Evolutionary conservation across 306 rosid genomes (phyloP), one percentile per base, ranked within the genome.

Genomic region (Medicago arabica): DNA sequence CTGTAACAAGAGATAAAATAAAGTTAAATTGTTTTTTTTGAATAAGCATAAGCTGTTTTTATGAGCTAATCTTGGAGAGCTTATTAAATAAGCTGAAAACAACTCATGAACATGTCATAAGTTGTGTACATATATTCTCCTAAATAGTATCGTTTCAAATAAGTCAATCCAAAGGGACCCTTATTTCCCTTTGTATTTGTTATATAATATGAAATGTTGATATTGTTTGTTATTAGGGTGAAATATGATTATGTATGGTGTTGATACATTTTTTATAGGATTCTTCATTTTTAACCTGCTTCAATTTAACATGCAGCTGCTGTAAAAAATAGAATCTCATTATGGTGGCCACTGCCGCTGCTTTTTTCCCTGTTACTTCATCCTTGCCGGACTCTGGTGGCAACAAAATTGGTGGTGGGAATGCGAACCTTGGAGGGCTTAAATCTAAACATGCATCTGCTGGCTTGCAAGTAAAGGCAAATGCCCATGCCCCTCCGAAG

Each of bases 331-430:
- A 68, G 55, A 71, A 71, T 59, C 70, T 89, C 89, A 90, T 71
- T 83, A 96, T 96, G 99, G 99, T 92, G 83, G 94, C 98, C 4
- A 83, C 98, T 60, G 92, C 97, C 60, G 96, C 97, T 81, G 73
- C 98, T 0, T 79, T 96, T 80, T 83, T 92, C 60, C 98, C 98
- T 5, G 88, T 83, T 60, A 65, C 89, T 80, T 82, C 96, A 19
- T 77, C 96, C 28, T 69, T 85, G 25, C 72, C 88, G 0, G 92
- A 89, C 73, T 61, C 91, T 31, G 82, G 85, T 8, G 82, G 83
- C 47, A 65, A 84, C 59, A 90, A 90, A 72, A 76, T 11, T 57
- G 91, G 89, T 47, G 59, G 81, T 72, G 88, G 88, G 28, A 75
- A 80, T 65, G 69, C 61, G 11, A 87, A 72, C 82, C 83, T 91